Base-by-base conservation (phyloP, 129 eudicot species). In the Helichrysum umbraculigerum region DNA sequence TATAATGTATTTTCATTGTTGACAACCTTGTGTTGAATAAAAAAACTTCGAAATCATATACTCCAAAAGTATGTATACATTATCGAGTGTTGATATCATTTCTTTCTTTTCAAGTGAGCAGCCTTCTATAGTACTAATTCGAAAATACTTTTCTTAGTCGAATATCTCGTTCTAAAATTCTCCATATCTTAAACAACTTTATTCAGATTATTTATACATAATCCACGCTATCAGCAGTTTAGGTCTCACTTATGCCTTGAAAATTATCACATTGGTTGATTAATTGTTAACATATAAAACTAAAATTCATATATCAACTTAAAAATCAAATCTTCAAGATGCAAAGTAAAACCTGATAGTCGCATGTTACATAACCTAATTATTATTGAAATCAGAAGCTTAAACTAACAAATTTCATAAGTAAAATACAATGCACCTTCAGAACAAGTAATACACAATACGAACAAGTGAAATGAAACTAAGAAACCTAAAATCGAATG, bases 11-110 rank as follows among this genome's bases (percentile, higher is more conserved):
- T 66, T 3, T 76, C 33, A 33, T 65, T 8, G 72, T 47, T 76
- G 65, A 47, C 66, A 64, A 32, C 79, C 28, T 65, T 65, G 11
- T 4, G 37, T 29, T 59, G 58, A 75, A 19, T 65, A n/a, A 76
- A 50, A 47, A 51, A 50, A n/a, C 34, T 62, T 75, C 71, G 29
- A n/a, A 19, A 47, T 63, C 72, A 66, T 47, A 65, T 9, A 65
- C 0, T 28, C 66, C 19, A 39, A 47, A 60, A 66, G 9, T 35
- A 47, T 1, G 54, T 33, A 65, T 42, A 42, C 72, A 29, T 15
- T 57, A 73, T 35, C 44, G 37, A 60, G 69, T 61, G 15, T 37
- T 28, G 3, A 42, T 42, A n/a, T 74, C 20, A 29, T 17, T 28
- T 74, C 28, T 8, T 17, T 0, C 28, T 74, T 16, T 41, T 2